Conservation (phyloP, 495 filamentous ascomycete genomes). For the Aspergillus taichungensis region DNA sequence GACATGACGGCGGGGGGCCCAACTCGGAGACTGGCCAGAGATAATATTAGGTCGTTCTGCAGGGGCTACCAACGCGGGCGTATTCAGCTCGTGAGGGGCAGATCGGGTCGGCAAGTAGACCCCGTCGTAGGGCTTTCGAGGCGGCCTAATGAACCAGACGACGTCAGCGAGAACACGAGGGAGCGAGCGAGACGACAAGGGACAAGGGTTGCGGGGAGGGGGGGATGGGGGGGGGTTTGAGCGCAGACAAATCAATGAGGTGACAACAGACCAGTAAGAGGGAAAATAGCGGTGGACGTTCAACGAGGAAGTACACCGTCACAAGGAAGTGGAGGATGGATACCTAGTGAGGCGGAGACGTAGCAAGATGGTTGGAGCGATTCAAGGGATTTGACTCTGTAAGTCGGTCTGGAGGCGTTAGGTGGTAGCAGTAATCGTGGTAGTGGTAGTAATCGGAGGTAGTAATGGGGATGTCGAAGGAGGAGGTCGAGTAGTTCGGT, state of each 20-base stretch:
- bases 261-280: slow-evolving; percentile 13
- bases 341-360: slow-evolving; percentile 12
- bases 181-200: slow-evolving; percentile 5
- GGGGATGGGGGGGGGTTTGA: not conserved
- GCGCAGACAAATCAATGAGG: slow-evolving; percentile 9
- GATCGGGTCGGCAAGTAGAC: slow-evolving; percentile 4
- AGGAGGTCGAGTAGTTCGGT: too few relatives aligned
- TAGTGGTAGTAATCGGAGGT: too few relatives aligned
- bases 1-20: slow-evolving; percentile 27
- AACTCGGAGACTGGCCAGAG: slow-evolving; percentile 9
- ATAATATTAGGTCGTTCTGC: slow-evolving; percentile 27
- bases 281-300: slow-evolving; percentile 15
- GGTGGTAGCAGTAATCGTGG: too few relatives aligned
- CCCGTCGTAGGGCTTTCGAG: slow-evolving; percentile 5
- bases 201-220: slow-evolving; percentile 9
- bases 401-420: too few relatives aligned
- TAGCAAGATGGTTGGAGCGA: slow-evolving; percentile 12
- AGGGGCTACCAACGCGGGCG: slow-evolving; percentile 18
- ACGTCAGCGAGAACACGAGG: slow-evolving; percentile 15
- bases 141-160: slow-evolving; percentile 10
- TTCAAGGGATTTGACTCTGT: not conserved
- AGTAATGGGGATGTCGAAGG: too few relatives aligned
- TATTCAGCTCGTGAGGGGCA: slow-evolving; percentile 18
- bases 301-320: slow-evolving; percentile 1
- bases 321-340: slow-evolving; percentile 2